Base-by-base conservation (phyloP, 192 early-diverging fungal genomes). In the Phlyctochytrium arcticum region DNA sequence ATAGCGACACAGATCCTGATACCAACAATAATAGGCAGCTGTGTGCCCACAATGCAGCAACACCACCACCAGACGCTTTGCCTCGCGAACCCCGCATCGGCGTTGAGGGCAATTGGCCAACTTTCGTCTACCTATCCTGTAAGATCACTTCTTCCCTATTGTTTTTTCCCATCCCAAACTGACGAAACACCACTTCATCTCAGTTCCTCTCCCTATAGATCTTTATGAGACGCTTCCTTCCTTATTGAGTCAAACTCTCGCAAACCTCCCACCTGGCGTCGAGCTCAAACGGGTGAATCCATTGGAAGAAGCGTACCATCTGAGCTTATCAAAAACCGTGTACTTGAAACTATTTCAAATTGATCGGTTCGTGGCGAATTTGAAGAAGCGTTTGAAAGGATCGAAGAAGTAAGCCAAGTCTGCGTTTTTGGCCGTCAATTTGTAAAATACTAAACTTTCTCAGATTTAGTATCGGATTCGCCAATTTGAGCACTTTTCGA, bases 261-360 rank as follows among this genome's bases (percentile, higher is more conserved):
- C 27, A 1, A 57, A 9, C 15, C 35, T 33, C 55, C 55, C 21
- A 57, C 27, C 24, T 36, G n/a, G n/a, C n/a, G n/a, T n/a, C n/a
- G n/a, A n/a, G n/a, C n/a, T 57, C 30, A n/a, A 19, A 53, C 44
- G 10, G 31, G 23, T 75, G 36, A 34, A 7, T 34, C 44, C 23
- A n/a, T 47, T 70, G 26, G 35, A 69, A 55, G 29, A 48, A 6
- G 49, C 36, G 21, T 34, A 74, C 23, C 80, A 83, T 37, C 65
- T 83, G 19, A 81, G 79, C 51, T 55, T 83, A 17, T 75, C 73
- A 3, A 51, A 65, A 51, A 74, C 67, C 23, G 42, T 79, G 2
- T 75, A 71, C 63, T 65, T 83, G 30, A 83, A 81, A 60, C 71
- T 73, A 31, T 73, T 71, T 63, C 79, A 83, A 42, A 72, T 79